Conservation (phyloP, 345 rosid species). For the Hibiscus trionum region DNA sequence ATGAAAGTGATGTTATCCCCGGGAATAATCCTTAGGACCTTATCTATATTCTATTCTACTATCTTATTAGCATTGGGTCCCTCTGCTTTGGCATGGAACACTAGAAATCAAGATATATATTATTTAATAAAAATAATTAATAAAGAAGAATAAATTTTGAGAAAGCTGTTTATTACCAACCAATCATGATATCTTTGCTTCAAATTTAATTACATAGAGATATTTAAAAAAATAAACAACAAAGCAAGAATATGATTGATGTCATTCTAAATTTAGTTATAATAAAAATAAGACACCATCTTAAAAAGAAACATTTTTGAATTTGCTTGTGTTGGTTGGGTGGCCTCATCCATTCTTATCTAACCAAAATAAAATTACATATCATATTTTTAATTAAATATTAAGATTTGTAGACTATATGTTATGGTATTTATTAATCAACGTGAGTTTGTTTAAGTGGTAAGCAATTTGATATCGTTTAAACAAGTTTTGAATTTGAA, state of each 20-base stretch:
- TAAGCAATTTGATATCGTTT: no score
- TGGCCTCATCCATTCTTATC: no score
- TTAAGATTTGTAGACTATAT: no score
- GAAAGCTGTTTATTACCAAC: slow-evolving; percentile 1
- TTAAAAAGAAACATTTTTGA: neutral
- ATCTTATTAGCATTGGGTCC: neutral
- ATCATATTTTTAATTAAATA: no score
- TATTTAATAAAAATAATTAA: neutral
- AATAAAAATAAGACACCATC: neutral
- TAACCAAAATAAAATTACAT: no score
- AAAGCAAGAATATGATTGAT: neutral
- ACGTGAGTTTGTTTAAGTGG: no score
- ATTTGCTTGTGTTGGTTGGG: no score
- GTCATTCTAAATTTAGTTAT: neutral
- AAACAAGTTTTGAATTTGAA: no score
- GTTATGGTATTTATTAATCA: no score
- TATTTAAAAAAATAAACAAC: neutral
- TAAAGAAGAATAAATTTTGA: neutral
- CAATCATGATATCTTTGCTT: slow-evolving; percentile 4
- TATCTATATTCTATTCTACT: neutral
- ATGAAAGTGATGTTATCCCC: neutral
- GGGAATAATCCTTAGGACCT: neutral
- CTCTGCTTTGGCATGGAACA: neutral
- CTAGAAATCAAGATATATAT: neutral
- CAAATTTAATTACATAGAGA: neutral